Evolutionary conservation across 768 basidiomycete genomes (phyloP).

Genomic region (Floccularia luteovirens): DNA sequence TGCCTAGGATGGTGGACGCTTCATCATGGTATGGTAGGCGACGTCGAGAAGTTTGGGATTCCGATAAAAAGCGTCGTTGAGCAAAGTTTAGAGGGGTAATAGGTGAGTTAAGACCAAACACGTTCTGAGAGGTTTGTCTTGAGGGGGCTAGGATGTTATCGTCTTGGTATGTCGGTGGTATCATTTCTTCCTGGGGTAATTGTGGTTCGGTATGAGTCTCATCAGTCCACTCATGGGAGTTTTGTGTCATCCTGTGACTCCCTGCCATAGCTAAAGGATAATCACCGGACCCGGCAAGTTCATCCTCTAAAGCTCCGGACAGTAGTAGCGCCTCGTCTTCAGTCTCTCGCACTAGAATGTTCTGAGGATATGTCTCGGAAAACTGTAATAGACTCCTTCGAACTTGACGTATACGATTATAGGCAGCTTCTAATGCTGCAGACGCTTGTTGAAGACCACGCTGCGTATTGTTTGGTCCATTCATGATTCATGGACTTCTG

Average conservation of each 20-base stretch:
- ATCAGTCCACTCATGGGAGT: not conserved
- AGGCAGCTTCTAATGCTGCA: slow-evolving; percentile 45
- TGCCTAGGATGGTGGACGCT: slow-evolving; percentile 26
- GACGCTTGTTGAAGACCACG: slow-evolving; percentile 41
- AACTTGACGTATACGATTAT: slow-evolving; percentile 46
- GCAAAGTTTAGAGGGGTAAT: slow-evolving; percentile 3
- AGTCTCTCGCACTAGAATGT: slow-evolving; percentile 9
- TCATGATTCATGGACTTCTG: slow-evolving; percentile 3
- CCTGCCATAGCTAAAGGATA: not conserved
- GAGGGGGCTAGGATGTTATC: not conserved
- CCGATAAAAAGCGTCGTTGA: slow-evolving; percentile 17
- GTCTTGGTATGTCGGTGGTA: not conserved
- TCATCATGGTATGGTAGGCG: slow-evolving; percentile 21
- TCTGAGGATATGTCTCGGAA: slow-evolving; percentile 22
- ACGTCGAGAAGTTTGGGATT: slow-evolving; percentile 15
- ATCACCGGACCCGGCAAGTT: not conserved
- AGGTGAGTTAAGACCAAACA: not conserved
- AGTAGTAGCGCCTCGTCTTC: slow-evolving; percentile 30
- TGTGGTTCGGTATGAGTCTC: not conserved
- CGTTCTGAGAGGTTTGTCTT: not conserved
- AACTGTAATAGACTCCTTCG: slow-evolving; percentile 42
- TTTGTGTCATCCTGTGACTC: not conserved
- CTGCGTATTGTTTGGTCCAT: slow-evolving; percentile 18
- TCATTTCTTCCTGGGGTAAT: not conserved
- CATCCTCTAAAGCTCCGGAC: slow-evolving; percentile 11